These are phyloP conservation scores for Leptographium lundbergii DNA, from an alignment of 2,329 filamentous ascomycete species.

Conservation along the genomic window DNA sequence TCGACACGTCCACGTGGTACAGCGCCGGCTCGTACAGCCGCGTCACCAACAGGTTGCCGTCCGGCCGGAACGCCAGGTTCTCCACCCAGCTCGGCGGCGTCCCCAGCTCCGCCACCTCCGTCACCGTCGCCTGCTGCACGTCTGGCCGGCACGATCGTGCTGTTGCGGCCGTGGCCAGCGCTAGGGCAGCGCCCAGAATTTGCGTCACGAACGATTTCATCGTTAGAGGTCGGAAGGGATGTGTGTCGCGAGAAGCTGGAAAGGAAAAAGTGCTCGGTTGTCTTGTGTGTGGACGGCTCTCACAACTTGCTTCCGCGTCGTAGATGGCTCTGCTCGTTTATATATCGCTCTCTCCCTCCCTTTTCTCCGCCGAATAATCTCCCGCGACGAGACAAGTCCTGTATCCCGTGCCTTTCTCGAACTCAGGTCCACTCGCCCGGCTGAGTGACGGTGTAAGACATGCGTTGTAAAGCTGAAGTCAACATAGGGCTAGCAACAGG, in stretches of 20 bases:
- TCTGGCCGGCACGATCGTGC: not conserved
- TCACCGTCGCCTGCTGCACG: not conserved
- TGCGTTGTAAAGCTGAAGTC: not conserved
- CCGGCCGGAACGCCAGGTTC: constrained; percentile 23
- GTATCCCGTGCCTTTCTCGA: not conserved
- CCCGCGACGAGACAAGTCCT: not conserved
- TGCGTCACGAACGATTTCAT: not conserved
- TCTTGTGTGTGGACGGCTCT: too few species aligned
- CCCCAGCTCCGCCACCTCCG: not conserved
- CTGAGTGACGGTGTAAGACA: not conserved
- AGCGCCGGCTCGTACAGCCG: constrained; percentile 17
- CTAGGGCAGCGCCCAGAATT: not conserved
- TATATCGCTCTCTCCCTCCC: too few species aligned
- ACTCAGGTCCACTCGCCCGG: not conserved
- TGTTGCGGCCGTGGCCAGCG: not conserved
- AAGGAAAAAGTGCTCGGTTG: too few species aligned
- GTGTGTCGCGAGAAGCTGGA: not conserved
- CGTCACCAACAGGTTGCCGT: constrained; percentile 23
- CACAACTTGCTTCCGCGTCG: too few species aligned
- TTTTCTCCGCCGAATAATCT: too few species aligned
- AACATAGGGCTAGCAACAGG: not conserved
- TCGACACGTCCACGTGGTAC: constrained; percentile 19
- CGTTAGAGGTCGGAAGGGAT: not conserved
- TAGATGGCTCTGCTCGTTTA: too few species aligned
- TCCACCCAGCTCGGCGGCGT: constrained; percentile 15